Percentiles rank a stretch among this genome's conserved stretches.
phyloP scores from a whole-genome alignment of 495 filamentous ascomycete genomes.

The Lichenothelia convexa region DNA sequence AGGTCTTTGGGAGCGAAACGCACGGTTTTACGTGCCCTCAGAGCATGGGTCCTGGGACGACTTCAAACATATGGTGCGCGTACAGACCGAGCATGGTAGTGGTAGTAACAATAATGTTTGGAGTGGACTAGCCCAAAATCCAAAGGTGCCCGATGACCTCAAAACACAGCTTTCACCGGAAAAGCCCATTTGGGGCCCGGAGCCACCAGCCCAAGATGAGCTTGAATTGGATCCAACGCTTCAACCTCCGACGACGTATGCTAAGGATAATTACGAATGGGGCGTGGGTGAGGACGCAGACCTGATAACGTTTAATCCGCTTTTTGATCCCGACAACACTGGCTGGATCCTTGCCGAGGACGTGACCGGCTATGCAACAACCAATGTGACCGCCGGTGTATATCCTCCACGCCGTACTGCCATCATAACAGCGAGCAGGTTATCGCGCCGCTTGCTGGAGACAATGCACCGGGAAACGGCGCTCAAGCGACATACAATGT shows the following conservation, averaged over 20 bases:
- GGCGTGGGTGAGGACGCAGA: constrained; percentile 87
- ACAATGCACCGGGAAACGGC: constrained; percentile 84
- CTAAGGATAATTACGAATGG: constrained; percentile 70
- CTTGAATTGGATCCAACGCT: constrained; percentile 53
- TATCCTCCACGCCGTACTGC: constrained; percentile 72
- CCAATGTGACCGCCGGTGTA: constrained; percentile 25
- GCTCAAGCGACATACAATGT: constrained; percentile 68
- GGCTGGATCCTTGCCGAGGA: constrained; percentile 77
- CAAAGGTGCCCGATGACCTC: constrained; percentile 18
- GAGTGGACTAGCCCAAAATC: constrained; percentile 27
- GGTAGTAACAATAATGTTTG: constrained; percentile 55
- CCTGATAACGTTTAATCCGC: constrained; percentile 79
- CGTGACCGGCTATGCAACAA: constrained; percentile 72
- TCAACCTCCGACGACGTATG: constrained; percentile 47
- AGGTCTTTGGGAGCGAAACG: constrained; percentile 83
- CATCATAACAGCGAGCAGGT: constrained; percentile 70
- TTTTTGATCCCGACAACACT: constrained; percentile 80
- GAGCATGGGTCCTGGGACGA: constrained; percentile 85
- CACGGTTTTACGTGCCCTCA: constrained; percentile 76
- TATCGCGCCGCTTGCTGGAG: constrained; percentile 61
- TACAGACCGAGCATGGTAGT: constrained; percentile 71
- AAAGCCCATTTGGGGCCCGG: constrained; percentile 71
- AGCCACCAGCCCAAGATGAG: constrained; percentile 42
- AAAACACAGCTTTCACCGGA: constrained; percentile 37
- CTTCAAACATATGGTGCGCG: constrained; percentile 80